Evolutionary conservation across 441 rosid genomes (phyloP).

Genomic region (Croton laevigatus): DNA sequence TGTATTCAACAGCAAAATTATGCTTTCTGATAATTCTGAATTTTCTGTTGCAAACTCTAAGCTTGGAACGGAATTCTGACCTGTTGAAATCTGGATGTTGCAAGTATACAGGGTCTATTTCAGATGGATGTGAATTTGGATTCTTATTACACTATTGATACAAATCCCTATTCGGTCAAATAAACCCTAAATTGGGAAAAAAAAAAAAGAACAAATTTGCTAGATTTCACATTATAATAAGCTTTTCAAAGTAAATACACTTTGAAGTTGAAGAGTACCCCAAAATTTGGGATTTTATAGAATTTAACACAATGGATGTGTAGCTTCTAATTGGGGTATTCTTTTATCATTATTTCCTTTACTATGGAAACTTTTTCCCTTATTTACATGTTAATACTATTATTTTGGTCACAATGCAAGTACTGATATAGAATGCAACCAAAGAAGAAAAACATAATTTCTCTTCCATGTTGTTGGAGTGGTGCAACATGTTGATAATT

Average conservation of each 20-base stretch:
- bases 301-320: not conserved
- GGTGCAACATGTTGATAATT: not conserved
- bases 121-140: too few species aligned
- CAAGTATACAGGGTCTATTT: not conserved
- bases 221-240: not conserved
- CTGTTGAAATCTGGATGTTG: not conserved
- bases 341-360: not conserved
- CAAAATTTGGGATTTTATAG: not conserved
- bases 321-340: not conserved
- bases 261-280: not conserved
- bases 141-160: too few species aligned
- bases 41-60: not conserved
- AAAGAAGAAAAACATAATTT: not conserved
- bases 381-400: not conserved
- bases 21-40: not conserved
- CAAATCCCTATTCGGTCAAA: not conserved
- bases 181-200: not conserved
- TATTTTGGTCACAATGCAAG: not conserved
- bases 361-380: not conserved
- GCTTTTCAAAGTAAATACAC: not conserved
- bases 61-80: not conserved
- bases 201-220: not conserved
- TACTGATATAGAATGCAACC: not conserved
- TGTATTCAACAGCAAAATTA: not conserved
- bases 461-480: not conserved